Evolutionary conservation across 768 basidiomycete genomes (phyloP).

Genomic region (Tylopilus rubrobrunneus): DNA sequence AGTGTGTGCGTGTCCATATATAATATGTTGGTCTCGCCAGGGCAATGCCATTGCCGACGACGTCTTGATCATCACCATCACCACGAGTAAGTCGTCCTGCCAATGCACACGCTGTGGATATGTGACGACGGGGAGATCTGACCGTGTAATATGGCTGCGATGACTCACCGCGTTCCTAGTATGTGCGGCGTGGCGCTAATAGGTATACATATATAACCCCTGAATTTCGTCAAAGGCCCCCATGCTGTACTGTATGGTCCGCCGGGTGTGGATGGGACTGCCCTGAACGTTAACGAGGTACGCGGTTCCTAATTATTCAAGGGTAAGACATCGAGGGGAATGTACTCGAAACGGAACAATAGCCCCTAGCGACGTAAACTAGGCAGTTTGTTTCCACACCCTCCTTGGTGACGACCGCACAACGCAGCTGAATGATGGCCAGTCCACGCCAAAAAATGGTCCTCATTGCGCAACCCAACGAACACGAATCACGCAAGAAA

Average conservation of each 20-base stretch:
- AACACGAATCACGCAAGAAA: slow-evolving; percentile 37
- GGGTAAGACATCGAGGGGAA: background rate
- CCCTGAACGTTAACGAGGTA: too few relatives aligned
- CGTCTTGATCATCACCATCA: background rate
- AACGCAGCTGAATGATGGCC: background rate
- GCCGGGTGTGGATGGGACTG: too few relatives aligned
- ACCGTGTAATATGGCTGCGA: background rate
- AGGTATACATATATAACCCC: background rate
- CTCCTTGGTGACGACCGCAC: too few relatives aligned
- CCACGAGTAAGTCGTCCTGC: background rate
- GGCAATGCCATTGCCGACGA: background rate
- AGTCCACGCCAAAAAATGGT: slow-evolving; percentile 20
- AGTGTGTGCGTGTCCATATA: background rate
- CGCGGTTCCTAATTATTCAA: background rate
- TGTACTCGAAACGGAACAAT: background rate
- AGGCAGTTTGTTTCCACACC: background rate
- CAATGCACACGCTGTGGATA: background rate
- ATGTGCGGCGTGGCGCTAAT: background rate
- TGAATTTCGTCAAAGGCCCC: too few relatives aligned
- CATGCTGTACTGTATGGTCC: too few relatives aligned
- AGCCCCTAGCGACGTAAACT: background rate
- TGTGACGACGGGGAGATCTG: background rate
- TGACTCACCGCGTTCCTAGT: background rate
- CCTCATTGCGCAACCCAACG: slow-evolving; percentile 22
- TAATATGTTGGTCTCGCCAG: background rate